Conservation (phyloP, 352 stramenopile species). For the Globisporangium nodosum region DNA sequence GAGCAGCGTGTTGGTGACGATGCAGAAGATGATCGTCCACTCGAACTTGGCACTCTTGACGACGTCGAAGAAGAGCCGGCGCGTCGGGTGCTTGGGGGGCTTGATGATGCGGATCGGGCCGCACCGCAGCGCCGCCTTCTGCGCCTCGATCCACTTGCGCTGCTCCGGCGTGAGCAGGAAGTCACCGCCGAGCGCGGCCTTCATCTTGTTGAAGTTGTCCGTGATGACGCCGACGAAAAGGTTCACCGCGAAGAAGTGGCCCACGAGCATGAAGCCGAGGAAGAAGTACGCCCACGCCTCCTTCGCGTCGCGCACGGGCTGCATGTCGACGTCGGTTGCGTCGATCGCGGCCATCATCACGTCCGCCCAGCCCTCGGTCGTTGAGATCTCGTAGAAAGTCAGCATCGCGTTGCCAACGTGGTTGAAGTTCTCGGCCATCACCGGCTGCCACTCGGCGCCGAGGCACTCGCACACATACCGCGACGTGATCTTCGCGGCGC, state of each 20-base stretch:
- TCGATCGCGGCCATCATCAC: slow-evolving; percentile 92
- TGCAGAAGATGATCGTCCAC: slow-evolving; percentile 85
- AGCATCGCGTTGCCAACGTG: slow-evolving; percentile 78
- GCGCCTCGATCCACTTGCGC: slow-evolving; percentile 86
- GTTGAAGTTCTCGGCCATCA: slow-evolving; percentile 80
- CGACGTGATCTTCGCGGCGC: slow-evolving; percentile 37
- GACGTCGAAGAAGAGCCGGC: slow-evolving; percentile 59
- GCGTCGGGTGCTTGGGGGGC: slow-evolving; percentile 41
- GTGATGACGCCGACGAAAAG: slow-evolving; percentile 94
- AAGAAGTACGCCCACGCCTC: slow-evolving; percentile 83
- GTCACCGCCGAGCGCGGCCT: slow-evolving; percentile 59
- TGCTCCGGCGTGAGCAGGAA: slow-evolving; percentile 87
- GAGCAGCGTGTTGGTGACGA: slow-evolving; percentile 86
- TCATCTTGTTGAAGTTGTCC: slow-evolving; percentile 93
- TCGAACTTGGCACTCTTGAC: slow-evolving; percentile 77
- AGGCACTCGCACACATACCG: slow-evolving; percentile 69
- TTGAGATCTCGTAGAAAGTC: slow-evolving; percentile 92
- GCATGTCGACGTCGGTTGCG: slow-evolving; percentile 84
- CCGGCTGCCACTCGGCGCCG: slow-evolving; percentile 32
- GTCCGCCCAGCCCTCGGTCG: slow-evolving; percentile 89
- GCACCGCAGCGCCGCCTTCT: slow-evolving; percentile 57
- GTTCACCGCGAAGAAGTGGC: slow-evolving; percentile 93
- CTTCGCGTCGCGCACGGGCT: slow-evolving; percentile 86
- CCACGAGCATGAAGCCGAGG: slow-evolving; percentile 88
- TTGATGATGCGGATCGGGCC: slow-evolving; percentile 55